These are phyloP conservation scores for Metarhizium brunneum DNA, from an alignment of 2,329 filamentous ascomycete species.

Conservation along the genomic window DNA sequence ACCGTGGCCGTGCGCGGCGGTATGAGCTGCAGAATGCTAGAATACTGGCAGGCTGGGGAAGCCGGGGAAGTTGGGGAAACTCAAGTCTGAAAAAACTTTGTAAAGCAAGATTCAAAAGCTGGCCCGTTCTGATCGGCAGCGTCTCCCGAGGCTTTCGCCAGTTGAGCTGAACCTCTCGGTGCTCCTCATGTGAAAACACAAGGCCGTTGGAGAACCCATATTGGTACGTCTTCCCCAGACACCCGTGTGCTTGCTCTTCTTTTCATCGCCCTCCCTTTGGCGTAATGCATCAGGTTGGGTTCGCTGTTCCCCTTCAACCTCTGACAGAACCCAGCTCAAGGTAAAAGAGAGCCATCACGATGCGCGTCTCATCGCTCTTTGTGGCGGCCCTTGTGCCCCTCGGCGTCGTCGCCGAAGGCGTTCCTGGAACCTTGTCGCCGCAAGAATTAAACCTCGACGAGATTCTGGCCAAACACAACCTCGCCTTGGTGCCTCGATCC, in stretches of 20 bases:
- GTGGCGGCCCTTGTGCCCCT: constrained; percentile 24
- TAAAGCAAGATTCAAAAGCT: background rate
- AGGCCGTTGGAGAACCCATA: constrained; percentile 2
- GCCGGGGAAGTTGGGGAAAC: constrained; percentile 3
- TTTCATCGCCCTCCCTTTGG: background rate
- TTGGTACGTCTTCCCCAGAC: background rate
- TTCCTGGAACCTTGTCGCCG: constrained; percentile 13
- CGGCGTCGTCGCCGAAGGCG: constrained; percentile 20
- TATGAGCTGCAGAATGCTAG: background rate
- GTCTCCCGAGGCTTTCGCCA: constrained; percentile 2
- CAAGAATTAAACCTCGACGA: constrained; percentile 30
- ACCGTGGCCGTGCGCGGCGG: constrained; percentile 4
- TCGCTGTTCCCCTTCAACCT: background rate
- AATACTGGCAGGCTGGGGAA: background rate
- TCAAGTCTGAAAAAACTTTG: background rate
- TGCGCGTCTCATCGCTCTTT: constrained; percentile 28
- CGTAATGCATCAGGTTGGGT: background rate
- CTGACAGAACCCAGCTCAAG: background rate
- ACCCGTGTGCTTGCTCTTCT: background rate
- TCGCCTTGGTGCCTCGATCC: constrained; percentile 34
- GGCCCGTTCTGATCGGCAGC: background rate
- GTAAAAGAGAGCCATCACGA: constrained; percentile 11
- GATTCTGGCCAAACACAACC: constrained; percentile 31
- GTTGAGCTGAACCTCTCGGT: background rate
- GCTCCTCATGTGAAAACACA: background rate